phyloP scores from a whole-genome alignment of 371 early-diverging fungal species.

The Paraphysoderma sedebokerense region DNA sequence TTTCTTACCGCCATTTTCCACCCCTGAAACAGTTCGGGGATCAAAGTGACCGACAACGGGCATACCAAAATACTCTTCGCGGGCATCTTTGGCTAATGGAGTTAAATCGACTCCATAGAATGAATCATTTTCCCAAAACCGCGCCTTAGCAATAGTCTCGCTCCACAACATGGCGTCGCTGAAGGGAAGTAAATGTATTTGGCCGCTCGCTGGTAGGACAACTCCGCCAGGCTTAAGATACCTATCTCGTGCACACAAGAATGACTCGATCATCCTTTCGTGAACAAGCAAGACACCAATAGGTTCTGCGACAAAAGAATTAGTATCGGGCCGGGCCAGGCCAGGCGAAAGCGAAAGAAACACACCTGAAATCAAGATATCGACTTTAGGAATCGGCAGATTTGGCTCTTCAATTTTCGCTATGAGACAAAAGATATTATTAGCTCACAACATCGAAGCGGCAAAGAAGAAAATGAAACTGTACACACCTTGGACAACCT shows the following conservation, averaged over 20 bases:
- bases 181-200: slow-evolving; percentile 74
- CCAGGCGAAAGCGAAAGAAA: too few species aligned
- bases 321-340: too few species aligned
- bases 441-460: not conserved
- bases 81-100: slow-evolving; percentile 59
- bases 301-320: too few species aligned
- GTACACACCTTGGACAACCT: slow-evolving; percentile 55
- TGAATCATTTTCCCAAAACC: slow-evolving; percentile 67
- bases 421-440: slow-evolving; percentile 5
- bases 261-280: slow-evolving; percentile 52
- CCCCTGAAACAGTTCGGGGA: too few species aligned
- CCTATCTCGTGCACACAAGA: slow-evolving; percentile 67
- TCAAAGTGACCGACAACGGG: slow-evolving; percentile 84
- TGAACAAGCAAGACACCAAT: slow-evolving; percentile 91
- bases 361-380: slow-evolving; percentile 83
- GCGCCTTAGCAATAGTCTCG: slow-evolving; percentile 81
- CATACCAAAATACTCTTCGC: slow-evolving; percentile 66
- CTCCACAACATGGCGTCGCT: slow-evolving; percentile 62
- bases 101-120: slow-evolving; percentile 91
- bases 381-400: slow-evolving; percentile 58
- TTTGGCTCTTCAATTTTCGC: slow-evolving; percentile 71
- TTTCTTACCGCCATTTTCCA: too few species aligned
- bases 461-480: not conserved
- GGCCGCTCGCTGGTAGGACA: slow-evolving; percentile 75
- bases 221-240: slow-evolving; percentile 85